Base-by-base conservation (phyloP, 2,329 filamentous ascomycete genomes). In the Mycosphaerelloides madeirae region DNA sequence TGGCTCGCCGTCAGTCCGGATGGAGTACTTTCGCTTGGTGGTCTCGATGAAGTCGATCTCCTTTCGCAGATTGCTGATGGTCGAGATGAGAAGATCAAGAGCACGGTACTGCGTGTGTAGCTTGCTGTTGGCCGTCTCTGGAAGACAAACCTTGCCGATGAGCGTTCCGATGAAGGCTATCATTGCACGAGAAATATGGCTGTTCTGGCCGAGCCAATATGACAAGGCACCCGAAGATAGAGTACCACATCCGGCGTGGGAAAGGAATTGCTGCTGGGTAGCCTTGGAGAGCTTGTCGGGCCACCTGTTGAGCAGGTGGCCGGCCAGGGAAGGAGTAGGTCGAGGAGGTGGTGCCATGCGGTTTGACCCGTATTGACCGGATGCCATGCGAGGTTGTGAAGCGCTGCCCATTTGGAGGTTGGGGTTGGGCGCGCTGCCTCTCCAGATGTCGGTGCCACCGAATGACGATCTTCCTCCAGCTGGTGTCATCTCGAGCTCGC, bases 161-260 rank as follows among this genome's bases (percentile, higher is more conserved):
- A 86, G 65, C n/a, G 73, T 69, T 7, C 82, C 82, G 16, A 81
- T 77, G 54, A 84, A 85, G 19, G 76, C 74, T 54, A 86, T 77
- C 65, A 87, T 85, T 39, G 78, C 77, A 52, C 85, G 81, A 28
- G 83, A 80, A 65, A 87, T 85, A 47, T 87, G 76, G 7, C 80
- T 73, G 64, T 87, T 84, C 63, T 86, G 84, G 11, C 80, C 78
- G 33, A 88, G 78, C 84, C 84, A 88, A 62, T 75, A 72, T 15
- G 76, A 75, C 9, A 87, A 69, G 1, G 72, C 66, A 0, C 69
- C 58, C 38, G 78, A 78, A 14, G 77, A 68, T 14, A 85, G 68
- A 0, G 73, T 76, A 16, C 84, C 84, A 43, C 73, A 70, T 12
- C 83, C 83, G 5, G 84, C 83, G 37, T 78, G 73, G 9, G 70